Percentiles rank a stretch among this genome's conserved stretches.
Evolutionary conservation across 208 protist genomes (phyloP).

Genomic region (Trypanosoma vivax): DNA sequence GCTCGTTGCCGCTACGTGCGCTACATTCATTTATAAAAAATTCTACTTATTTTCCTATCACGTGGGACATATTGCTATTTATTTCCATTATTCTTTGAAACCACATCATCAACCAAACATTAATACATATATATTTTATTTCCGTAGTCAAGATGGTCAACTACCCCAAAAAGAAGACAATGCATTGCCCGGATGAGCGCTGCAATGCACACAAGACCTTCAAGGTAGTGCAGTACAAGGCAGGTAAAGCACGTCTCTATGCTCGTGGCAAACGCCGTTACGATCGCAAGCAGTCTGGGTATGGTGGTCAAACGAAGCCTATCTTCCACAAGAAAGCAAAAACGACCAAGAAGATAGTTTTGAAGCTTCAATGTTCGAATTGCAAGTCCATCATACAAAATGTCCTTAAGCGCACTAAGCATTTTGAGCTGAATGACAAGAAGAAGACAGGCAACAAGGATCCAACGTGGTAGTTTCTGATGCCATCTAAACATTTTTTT

Average conservation of each 20-base stretch:
- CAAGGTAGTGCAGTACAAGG: slow-evolving; percentile 99
- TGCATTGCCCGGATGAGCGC: slow-evolving; percentile 83
- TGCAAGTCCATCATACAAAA: slow-evolving; percentile 95
- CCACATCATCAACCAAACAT: too few relatives aligned
- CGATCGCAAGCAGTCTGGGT: slow-evolving; percentile 99
- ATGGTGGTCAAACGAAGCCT: slow-evolving; percentile 99
- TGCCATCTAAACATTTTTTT: not conserved
- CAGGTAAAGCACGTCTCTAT: slow-evolving; percentile 97
- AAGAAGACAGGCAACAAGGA: slow-evolving; percentile 89
- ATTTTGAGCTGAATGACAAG: slow-evolving; percentile 98
- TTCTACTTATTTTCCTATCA: too few relatives aligned
- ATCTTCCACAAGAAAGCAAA: slow-evolving; percentile 99
- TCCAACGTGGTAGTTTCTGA: slow-evolving; percentile 75
- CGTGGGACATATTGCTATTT: too few relatives aligned
- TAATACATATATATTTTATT: too few relatives aligned
- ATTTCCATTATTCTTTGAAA: too few relatives aligned
- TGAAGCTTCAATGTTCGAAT: slow-evolving; percentile 97
- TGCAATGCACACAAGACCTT: slow-evolving; percentile 96
- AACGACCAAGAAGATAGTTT: slow-evolving; percentile 99
- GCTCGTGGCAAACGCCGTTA: slow-evolving; percentile 99
- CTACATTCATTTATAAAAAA: too few relatives aligned
- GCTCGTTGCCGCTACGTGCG: too few relatives aligned
- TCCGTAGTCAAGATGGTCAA: slow-evolving; percentile 75
- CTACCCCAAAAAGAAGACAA: slow-evolving; percentile 91
- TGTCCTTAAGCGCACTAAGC: slow-evolving; percentile 97